A percentile compares a stretch with the other conserved stretches of the same genome.
Conservation (phyloP, 129 eudicot species). For the Saposhnikovia divaricata region DNA sequence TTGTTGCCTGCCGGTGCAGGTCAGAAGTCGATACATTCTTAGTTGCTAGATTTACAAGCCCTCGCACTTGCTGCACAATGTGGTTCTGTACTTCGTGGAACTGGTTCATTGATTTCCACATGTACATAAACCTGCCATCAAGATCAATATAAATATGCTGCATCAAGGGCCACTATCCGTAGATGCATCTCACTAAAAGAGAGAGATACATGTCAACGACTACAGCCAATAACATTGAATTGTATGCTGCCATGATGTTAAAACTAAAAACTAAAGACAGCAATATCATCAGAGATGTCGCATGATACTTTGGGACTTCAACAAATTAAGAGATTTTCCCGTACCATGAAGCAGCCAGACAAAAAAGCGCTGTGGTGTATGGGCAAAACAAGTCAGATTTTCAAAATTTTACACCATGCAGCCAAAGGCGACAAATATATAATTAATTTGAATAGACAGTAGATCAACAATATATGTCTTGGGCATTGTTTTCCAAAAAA, state of each 20-base stretch:
- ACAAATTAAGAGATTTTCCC: neutral
- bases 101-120: constrained; percentile 96
- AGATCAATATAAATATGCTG: constrained; percentile 3
- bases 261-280: neutral
- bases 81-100: constrained; percentile 82
- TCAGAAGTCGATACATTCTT: constrained; percentile 77
- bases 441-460: neutral
- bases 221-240: neutral
- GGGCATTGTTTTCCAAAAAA: neutral
- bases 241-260: neutral
- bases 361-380: neutral
- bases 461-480: neutral
- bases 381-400: neutral
- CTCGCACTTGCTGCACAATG: constrained; percentile 88
- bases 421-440: neutral
- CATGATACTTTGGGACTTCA: neutral
- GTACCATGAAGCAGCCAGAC: neutral
- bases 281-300: neutral
- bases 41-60: constrained; percentile 49
- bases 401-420: neutral
- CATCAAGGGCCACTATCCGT: neutral
- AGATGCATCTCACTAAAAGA: neutral
- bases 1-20: constrained; percentile 85
- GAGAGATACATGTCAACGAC: neutral
- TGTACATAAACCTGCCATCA: constrained; percentile 82